Conservation (phyloP, 177 flowering plant genomes). For the Vitis hybrid region DNA sequence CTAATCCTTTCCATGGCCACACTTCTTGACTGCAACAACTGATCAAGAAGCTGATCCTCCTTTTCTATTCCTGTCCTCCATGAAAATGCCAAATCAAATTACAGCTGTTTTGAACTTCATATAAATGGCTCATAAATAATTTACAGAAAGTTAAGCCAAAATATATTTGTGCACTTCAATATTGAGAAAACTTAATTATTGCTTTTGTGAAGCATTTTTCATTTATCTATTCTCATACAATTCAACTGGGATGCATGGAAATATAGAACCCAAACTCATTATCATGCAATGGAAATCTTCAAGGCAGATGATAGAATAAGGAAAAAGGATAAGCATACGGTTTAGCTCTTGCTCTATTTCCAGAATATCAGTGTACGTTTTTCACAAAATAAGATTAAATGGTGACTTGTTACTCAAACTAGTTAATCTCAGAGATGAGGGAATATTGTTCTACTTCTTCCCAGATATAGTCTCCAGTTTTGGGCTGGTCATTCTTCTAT, state of each 20-base stretch:
- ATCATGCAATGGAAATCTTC: background rate
- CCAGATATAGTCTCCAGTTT: too few relatives aligned
- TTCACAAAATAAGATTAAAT: too few relatives aligned
- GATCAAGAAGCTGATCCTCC: constrained; percentile 79
- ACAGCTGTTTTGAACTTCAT: too few relatives aligned
- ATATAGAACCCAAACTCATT: background rate
- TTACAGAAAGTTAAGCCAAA: background rate
- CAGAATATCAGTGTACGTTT: too few relatives aligned
- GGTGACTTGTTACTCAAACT: too few relatives aligned
- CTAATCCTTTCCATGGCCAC: constrained; percentile 45
- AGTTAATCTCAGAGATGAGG: too few relatives aligned
- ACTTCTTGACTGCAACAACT: constrained; percentile 62
- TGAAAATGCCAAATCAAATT: background rate
- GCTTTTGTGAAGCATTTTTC: background rate
- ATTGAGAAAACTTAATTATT: background rate
- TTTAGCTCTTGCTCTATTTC: too few relatives aligned
- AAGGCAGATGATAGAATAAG: background rate
- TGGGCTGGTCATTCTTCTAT: too few relatives aligned
- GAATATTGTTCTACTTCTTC: too few relatives aligned
- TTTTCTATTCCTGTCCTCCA: constrained; percentile 61
- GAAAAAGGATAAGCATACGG: too few relatives aligned
- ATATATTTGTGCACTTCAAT: background rate
- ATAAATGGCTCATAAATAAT: background rate
- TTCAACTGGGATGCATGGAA: background rate
- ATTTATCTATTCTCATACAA: background rate